Base-by-base conservation (phyloP, 768 basidiomycete genomes). In the Sarcodon aspratus region DNA sequence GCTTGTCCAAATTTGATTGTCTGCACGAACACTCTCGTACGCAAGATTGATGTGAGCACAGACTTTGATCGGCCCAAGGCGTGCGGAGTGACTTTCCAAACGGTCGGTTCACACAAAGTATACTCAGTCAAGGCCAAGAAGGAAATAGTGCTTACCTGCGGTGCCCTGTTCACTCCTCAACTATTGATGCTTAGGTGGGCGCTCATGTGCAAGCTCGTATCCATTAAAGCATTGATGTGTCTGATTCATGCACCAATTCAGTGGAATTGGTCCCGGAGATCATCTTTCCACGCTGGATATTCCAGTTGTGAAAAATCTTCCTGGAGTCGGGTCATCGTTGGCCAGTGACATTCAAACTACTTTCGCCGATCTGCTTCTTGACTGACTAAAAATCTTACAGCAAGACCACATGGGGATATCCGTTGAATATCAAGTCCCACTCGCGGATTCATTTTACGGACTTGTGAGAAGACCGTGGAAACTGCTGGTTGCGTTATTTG, bases 361-460 rank as follows among this genome's bases (percentile, higher is more conserved):
- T 18, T 10, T 11, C 34, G 9, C 33, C 32, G 9, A 12, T 33
- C 10, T 47, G 11, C n/a, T 37, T 21, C 13, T 13, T 9, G 7
- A 6, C 36, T 37, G n/a, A 13, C 34, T 36, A 3, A 21, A 13
- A 6, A 3, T 33, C 38, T 6, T 36, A 8, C 47, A 67, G 66
- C 63, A 70, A 65, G 71, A 71, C 52, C 70, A 73, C 50, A 51
- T 68, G 10, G 60, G 55, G 12, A 59, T 70, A 11, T 55, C 66
- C 1, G 48, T 67, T 6, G 55, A 58, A n/a, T 71, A 61, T 51
- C 56, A 62, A 36, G 54, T 61, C 15, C 65, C 64, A 9, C 47
- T 67, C 32, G 45, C 48, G 7, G 66, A 71, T 44, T 64, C 65
- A 36, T 47, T 71, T 2, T 52, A 57, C 13, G 50, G 56, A 1